phyloP scores from a whole-genome alignment of 2,329 filamentous ascomycete genomes.

The Plectosphaerella cucumerina region DNA sequence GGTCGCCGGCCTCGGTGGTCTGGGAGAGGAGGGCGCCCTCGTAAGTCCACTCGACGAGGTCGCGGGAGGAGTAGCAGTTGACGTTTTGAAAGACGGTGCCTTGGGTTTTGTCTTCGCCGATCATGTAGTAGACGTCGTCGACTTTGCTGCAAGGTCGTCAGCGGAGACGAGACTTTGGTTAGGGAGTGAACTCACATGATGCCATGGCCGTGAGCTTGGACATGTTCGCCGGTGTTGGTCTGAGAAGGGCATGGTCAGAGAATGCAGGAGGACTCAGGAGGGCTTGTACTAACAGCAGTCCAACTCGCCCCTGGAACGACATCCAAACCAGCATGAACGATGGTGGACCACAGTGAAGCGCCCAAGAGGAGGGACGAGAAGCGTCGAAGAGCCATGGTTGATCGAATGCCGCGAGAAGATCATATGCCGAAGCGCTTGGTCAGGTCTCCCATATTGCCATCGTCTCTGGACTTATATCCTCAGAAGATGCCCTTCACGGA shows the following conservation, averaged over 20 bases:
- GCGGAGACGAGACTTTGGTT: neutral
- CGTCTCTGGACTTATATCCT: too few species aligned
- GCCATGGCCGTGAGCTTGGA: conserved; percentile 64
- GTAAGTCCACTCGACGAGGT: conserved; percentile 62
- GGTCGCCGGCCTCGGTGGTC: conserved; percentile 44
- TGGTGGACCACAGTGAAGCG: neutral
- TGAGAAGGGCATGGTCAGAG: conserved; percentile 13
- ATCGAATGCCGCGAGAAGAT: too few species aligned
- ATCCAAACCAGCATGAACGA: conserved; percentile 19
- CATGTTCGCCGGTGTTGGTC: conserved; percentile 45
- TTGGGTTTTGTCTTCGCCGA: conserved; percentile 67
- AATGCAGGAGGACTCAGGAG: neutral
- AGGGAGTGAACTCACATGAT: conserved; percentile 22
- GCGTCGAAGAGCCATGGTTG: too few species aligned
- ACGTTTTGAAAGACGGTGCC: conserved; percentile 58
- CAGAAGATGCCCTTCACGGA: too few species aligned
- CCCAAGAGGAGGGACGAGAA: conserved; percentile 3
- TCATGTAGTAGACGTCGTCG: conserved; percentile 57
- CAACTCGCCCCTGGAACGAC: conserved; percentile 41
- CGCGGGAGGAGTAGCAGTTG: conserved; percentile 61
- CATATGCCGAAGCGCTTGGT: too few species aligned
- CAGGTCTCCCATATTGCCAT: too few species aligned
- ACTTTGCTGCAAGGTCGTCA: conserved; percentile 28
- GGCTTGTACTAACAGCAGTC: conserved; percentile 33
- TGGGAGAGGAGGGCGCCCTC: conserved; percentile 54